Conservation (phyloP, 2,329 filamentous ascomycete genomes). For the Monilinia fructigena region DNA sequence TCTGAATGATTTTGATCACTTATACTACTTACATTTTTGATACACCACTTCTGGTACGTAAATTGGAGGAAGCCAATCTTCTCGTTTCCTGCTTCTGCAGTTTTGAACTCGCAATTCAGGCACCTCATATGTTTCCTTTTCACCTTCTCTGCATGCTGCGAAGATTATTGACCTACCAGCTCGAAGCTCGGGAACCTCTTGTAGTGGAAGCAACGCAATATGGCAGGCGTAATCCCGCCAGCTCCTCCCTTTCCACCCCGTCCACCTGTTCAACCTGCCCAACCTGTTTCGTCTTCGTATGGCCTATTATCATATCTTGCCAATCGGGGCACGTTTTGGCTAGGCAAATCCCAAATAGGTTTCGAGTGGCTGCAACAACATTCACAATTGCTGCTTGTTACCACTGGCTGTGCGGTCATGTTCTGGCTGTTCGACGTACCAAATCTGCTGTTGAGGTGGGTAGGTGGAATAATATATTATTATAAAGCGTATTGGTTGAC, state of each 20-base stretch:
- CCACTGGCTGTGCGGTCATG: background rate
- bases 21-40: background rate
- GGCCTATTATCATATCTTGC: too few species aligned
- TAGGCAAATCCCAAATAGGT: background rate
- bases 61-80: background rate
- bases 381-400: background rate
- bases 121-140: too few species aligned
- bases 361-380: background rate
- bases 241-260: too few species aligned
- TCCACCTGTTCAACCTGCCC: too few species aligned
- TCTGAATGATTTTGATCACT: background rate
- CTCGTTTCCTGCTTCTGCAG: background rate
- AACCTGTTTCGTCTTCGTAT: background rate
- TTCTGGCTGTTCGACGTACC: background rate
- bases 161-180: too few species aligned
- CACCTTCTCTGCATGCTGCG: too few species aligned
- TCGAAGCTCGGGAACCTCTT: too few species aligned
- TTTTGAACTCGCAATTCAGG: background rate
- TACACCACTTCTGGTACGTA: background rate
- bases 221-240: too few species aligned
- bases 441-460: slow-evolving; percentile 6
- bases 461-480: slow-evolving; percentile 14
- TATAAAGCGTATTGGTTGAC: slow-evolving; percentile 8
- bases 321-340: too few species aligned
- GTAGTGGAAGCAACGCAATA: too few species aligned